Evolutionary conservation across 768 basidiomycete genomes (phyloP).

Genomic region (Mycena polygramma): DNA sequence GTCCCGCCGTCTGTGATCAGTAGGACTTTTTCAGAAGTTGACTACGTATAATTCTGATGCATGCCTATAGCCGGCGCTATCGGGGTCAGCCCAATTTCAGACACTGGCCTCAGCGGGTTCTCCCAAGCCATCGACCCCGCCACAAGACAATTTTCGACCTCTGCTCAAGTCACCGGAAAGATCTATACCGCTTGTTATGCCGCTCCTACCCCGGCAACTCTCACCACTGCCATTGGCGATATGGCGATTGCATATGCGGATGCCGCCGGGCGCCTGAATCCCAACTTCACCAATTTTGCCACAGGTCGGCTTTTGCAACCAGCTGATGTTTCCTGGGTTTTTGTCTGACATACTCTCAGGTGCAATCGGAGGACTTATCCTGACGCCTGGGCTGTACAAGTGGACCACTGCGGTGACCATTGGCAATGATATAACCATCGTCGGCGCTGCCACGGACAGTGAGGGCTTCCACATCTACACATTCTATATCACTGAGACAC

Average conservation of each 20-base stretch:
- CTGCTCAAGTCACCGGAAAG: background rate
- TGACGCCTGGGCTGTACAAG: background rate
- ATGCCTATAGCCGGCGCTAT: background rate
- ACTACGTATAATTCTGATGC: background rate
- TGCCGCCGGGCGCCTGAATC: background rate
- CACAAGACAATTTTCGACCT: background rate
- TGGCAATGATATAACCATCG: background rate
- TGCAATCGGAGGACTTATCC: slow-evolving; percentile 5
- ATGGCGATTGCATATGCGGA: slow-evolving; percentile 9
- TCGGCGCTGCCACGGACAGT: background rate
- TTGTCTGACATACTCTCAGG: background rate
- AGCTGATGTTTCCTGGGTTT: too few species aligned
- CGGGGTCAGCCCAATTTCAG: background rate
- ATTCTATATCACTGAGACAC: background rate
- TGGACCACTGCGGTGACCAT: background rate
- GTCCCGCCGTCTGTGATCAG: slow-evolving; percentile 3
- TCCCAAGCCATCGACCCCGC: background rate
- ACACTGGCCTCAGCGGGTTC: background rate
- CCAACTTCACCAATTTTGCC: background rate
- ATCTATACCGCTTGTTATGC: background rate
- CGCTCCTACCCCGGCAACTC: slow-evolving; percentile 5
- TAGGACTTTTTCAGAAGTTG: background rate
- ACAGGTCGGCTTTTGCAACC: background rate
- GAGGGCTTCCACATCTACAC: background rate
- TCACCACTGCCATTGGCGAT: slow-evolving; percentile 7